Evolutionary conservation across 495 filamentous ascomycete species (phyloP).

Genomic region (Oidiodendron maius): DNA sequence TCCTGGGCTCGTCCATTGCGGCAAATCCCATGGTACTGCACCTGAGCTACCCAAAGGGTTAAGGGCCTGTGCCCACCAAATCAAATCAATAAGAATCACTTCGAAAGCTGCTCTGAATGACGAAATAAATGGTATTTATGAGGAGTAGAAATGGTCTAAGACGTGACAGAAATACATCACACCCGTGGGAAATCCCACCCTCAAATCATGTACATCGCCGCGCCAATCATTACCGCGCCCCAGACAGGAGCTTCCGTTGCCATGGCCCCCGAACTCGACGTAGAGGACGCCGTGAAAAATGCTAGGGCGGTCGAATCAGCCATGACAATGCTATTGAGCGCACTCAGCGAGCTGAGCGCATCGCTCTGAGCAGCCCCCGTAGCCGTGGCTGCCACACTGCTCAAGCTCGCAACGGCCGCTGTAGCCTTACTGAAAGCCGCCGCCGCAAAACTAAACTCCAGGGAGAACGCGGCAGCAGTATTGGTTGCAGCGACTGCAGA

Average conservation of each 20-base stretch:
- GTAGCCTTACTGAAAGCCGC: slow-evolving; percentile 1
- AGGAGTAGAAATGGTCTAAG: too few relatives aligned
- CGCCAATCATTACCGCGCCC: slow-evolving; percentile 9
- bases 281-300: neutral
- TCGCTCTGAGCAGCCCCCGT: slow-evolving; percentile 6
- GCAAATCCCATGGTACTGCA: too few relatives aligned
- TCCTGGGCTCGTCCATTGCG: too few relatives aligned
- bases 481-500: neutral
- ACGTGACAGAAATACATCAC: too few relatives aligned
- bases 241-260: slow-evolving; percentile 8
- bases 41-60: too few relatives aligned
- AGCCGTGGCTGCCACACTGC: slow-evolving; percentile 5
- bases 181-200: too few relatives aligned
- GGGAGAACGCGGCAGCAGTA: slow-evolving; percentile 4
- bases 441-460: neutral
- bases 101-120: too few relatives aligned
- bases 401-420: slow-evolving; percentile 1
- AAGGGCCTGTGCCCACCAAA: too few relatives aligned
- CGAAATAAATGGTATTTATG: too few relatives aligned
- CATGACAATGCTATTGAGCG: neutral
- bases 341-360: neutral
- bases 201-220: slow-evolving; percentile 12
- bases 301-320: neutral
- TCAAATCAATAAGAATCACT: too few relatives aligned
- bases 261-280: slow-evolving; percentile 1